A percentile compares a stretch with the other conserved stretches of the same genome.
These are phyloP conservation scores for Fonsecaea monophora DNA, from an alignment of 2,329 filamentous ascomycete species.

Conservation along the genomic window DNA sequence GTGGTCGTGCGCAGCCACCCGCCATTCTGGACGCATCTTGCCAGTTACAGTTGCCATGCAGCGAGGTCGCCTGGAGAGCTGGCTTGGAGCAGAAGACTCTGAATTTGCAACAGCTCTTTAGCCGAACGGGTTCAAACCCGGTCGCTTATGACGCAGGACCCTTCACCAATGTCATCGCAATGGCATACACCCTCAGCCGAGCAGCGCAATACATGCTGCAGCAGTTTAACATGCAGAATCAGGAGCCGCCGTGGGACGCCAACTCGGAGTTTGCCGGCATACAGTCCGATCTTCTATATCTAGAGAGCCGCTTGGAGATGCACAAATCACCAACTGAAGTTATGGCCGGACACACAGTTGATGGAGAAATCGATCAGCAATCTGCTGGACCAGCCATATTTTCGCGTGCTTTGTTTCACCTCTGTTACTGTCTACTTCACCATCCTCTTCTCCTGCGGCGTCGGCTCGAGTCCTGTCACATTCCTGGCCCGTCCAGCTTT, in stretches of 20 bases:
- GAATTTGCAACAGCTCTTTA: constrained; percentile 8
- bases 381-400: constrained; percentile 43
- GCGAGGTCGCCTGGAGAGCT: constrained; percentile 16
- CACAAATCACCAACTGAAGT: constrained; percentile 2
- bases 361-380: constrained; percentile 37
- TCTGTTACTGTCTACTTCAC: constrained; percentile 46
- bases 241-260: background rate
- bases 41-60: constrained; percentile 30
- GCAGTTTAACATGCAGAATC: background rate
- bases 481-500: constrained; percentile 44
- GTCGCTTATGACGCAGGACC: background rate
- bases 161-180: constrained; percentile 9
- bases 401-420: constrained; percentile 45
- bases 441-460: constrained; percentile 46
- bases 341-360: background rate
- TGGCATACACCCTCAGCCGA: constrained; percentile 23
- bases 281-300: constrained; percentile 17
- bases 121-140: background rate
- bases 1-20: constrained; percentile 31
- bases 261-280: constrained; percentile 27
- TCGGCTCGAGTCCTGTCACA: constrained; percentile 40
- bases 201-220: constrained; percentile 29
- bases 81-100: constrained; percentile 1
- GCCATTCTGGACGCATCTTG: constrained; percentile 31
- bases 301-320: constrained; percentile 23